Conservation (phyloP, 176 grass and related monocot genomes). For the sorghum (Sorghum bicolor) region Sorghum_bicolor_NCBIv3 NC_012875.2:49800001-49800500, state of each 20-base stretch:
- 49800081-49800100: constrained; percentile 70
- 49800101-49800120: constrained; percentile 80
- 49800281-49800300: background rate
- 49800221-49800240: no score
- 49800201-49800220: constrained; percentile 65
- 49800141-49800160: constrained; percentile 81
- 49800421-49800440: constrained; percentile 69
- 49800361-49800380: constrained; percentile 90
- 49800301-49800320: background rate
- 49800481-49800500: constrained; percentile 52
- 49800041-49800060: constrained; percentile 72
- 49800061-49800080: constrained; percentile 63
- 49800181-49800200: constrained; percentile 51
- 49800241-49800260: no score
- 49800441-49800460: constrained; percentile 83
- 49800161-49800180: constrained; percentile 70
- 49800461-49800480: constrained; percentile 70
- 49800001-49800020: constrained; percentile 51
- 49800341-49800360: constrained; percentile 92
- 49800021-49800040: constrained; percentile 74
- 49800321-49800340: constrained; percentile 44
- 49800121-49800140: constrained; percentile 76
- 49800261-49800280: background rate
- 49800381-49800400: constrained; percentile 76
- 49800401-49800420: constrained; percentile 76